phyloP scores from a whole-genome alignment of 1,139 yeast species.

The Suhomyces choctaworum region DNA sequence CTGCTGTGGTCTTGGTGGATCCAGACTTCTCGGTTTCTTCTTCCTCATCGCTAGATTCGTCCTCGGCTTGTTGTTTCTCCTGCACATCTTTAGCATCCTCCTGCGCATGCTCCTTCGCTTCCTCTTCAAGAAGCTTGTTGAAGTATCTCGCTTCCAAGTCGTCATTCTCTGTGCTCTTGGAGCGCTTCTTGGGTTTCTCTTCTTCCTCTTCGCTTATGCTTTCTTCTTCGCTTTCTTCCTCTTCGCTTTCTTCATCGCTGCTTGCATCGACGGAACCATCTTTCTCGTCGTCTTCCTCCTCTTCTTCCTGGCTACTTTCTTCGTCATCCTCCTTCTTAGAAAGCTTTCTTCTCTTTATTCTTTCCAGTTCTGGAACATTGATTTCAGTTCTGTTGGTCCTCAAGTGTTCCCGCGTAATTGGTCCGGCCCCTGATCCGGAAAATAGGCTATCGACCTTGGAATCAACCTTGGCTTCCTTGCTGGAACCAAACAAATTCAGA shows the following conservation, averaged over 20 bases:
- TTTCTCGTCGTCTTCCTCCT: constrained; percentile 7
- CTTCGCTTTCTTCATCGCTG: constrained; percentile 13
- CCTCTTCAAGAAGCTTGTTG: constrained; percentile 35
- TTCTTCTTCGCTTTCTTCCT: constrained; percentile 16
- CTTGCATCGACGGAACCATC: constrained; percentile 11
- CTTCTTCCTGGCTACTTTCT: constrained; percentile 18
- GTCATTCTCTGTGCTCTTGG: constrained; percentile 37
- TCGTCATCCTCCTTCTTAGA: constrained; percentile 20
- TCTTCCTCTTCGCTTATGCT: constrained; percentile 22
- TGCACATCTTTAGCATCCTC: constrained; percentile 6
- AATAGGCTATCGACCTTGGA: constrained; percentile 45
- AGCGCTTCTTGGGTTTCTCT: constrained; percentile 25
- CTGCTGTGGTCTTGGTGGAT: constrained; percentile 24
- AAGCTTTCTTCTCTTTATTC: constrained; percentile 19
- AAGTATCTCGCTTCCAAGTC: constrained; percentile 51
- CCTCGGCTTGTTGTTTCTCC: too few species aligned
- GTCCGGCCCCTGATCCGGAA: constrained; percentile 34
- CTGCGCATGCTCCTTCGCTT: constrained; percentile 20
- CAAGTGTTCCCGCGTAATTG: constrained; percentile 34
- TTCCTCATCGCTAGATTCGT: constrained; percentile 29
- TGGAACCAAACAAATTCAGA: constrained; percentile 34
- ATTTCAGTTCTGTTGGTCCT: constrained; percentile 28
- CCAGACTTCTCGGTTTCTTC: constrained; percentile 16
- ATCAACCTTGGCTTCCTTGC: constrained; percentile 31
- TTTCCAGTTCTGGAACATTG: constrained; percentile 15